phyloP scores from a whole-genome alignment of 2,329 filamentous ascomycete species.

The Cladosporium phlei region DNA sequence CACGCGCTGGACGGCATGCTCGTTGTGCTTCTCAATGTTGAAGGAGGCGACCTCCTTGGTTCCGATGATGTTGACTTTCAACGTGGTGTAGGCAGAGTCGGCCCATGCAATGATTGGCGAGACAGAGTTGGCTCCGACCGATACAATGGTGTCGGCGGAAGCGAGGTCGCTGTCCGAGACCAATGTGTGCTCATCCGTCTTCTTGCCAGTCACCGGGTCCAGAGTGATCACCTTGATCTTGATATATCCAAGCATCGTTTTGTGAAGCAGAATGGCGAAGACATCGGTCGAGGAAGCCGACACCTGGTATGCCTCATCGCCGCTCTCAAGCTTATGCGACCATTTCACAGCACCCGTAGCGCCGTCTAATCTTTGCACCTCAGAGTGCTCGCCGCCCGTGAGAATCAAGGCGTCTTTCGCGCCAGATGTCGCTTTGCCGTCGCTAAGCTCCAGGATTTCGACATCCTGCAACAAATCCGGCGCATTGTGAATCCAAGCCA shows the following conservation, averaged over 20 bases:
- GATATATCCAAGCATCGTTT: slow-evolving; percentile 60
- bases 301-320: slow-evolving; percentile 69
- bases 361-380: slow-evolving; percentile 68
- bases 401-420: slow-evolving; percentile 68
- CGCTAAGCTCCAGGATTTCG: slow-evolving; percentile 70
- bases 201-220: slow-evolving; percentile 67
- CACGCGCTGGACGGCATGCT: slow-evolving; percentile 46
- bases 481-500: slow-evolving; percentile 67
- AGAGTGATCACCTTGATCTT: slow-evolving; percentile 71
- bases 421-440: slow-evolving; percentile 36
- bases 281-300: slow-evolving; percentile 64
- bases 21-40: slow-evolving; percentile 36
- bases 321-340: slow-evolving; percentile 63
- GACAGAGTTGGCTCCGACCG: slow-evolving; percentile 71
- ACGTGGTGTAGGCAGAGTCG: slow-evolving; percentile 55
- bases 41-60: slow-evolving; percentile 43
- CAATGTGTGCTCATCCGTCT: slow-evolving; percentile 65
- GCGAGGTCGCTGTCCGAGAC: slow-evolving; percentile 70
- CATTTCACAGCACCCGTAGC: slow-evolving; percentile 69
- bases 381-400: slow-evolving; percentile 52
- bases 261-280: slow-evolving; percentile 72
- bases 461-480: slow-evolving; percentile 59
- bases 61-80: slow-evolving; percentile 67
- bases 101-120: slow-evolving; percentile 73
- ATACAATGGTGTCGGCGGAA: slow-evolving; percentile 60